phyloP scores from a whole-genome alignment of 2,329 filamentous ascomycete species.

The Emmonsia crescens region DNA sequence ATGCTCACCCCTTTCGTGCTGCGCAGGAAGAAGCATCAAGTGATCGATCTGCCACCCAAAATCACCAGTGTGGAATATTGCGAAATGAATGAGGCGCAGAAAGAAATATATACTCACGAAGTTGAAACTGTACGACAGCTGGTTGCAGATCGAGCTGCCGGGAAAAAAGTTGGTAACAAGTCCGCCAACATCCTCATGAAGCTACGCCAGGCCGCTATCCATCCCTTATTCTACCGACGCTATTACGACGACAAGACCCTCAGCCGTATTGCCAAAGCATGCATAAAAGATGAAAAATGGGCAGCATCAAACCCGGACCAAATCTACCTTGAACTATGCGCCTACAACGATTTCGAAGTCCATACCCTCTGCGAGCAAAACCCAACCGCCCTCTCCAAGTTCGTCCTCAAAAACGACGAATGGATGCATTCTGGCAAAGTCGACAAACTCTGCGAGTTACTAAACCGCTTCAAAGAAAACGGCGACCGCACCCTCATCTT shows the following conservation, averaged over 20 bases:
- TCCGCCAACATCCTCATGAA: constrained; percentile 70
- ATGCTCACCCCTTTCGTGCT: constrained; percentile 95
- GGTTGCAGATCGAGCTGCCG: constrained; percentile 46
- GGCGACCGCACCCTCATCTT: constrained; percentile 86
- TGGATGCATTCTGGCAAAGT: constrained; percentile 78
- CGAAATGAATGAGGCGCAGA: constrained; percentile 62
- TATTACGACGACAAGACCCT: constrained; percentile 67
- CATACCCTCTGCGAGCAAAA: constrained; percentile 48
- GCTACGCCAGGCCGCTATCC: constrained; percentile 82
- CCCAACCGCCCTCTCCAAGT: constrained; percentile 42
- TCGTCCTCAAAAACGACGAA: constrained; percentile 48
- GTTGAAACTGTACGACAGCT: constrained; percentile 53
- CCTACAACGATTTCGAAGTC: constrained; percentile 52
- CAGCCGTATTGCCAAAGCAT: constrained; percentile 63
- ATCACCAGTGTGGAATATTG: constrained; percentile 68
- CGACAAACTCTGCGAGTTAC: constrained; percentile 62
- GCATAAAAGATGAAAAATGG: constrained; percentile 58
- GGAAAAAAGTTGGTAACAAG: constrained; percentile 44
- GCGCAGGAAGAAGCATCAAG: constrained; percentile 85
- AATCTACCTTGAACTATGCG: constrained; percentile 44
- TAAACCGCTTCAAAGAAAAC: constrained; percentile 61
- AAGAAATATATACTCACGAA: constrained; percentile 59
- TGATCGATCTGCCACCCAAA: constrained; percentile 77
- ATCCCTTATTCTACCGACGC: constrained; percentile 75
- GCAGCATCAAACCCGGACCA: constrained; percentile 39